These are phyloP conservation scores for Fraxinus dipetala DNA, from an alignment of 305 asterid species.

Conservation along the genomic window DNA sequence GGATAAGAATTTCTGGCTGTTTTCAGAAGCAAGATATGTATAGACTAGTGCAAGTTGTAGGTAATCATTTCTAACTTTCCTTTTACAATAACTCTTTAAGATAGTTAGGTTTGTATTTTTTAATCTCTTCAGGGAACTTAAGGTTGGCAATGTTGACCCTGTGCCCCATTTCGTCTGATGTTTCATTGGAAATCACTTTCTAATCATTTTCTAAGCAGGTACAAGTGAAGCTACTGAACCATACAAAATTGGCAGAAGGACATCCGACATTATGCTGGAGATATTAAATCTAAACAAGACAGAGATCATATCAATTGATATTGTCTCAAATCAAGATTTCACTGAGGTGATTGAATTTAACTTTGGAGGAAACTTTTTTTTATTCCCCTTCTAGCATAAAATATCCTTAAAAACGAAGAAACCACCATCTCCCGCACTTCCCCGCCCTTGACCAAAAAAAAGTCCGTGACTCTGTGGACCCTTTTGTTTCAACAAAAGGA, in stretches of 20 bases:
- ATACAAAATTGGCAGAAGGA: background rate
- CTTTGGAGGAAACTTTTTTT: background rate
- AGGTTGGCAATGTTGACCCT: background rate
- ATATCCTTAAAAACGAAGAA: conserved; percentile 8
- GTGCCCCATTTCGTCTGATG: background rate
- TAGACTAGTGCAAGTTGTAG: background rate
- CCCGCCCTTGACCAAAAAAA: background rate
- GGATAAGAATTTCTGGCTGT: background rate
- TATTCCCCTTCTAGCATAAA: background rate
- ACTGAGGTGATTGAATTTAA: conserved; percentile 64
- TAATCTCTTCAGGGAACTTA: background rate
- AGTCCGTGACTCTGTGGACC: background rate
- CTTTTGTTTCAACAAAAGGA: background rate
- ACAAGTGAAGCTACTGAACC: background rate
- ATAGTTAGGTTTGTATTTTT: background rate
- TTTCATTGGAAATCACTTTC: background rate
- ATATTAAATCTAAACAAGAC: conserved; percentile 91
- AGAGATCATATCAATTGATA: conserved; percentile 78
- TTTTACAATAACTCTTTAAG: background rate
- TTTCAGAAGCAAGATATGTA: background rate
- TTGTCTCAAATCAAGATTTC: conserved; percentile 93
- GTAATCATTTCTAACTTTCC: background rate
- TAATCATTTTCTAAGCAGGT: background rate
- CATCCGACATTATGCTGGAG: conserved; percentile 37
- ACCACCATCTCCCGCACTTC: conserved; percentile 5